Evolutionary conservation across 768 basidiomycete species (phyloP), one percentile per base, ranked within the genome.

Genomic region (Baorangia bicolor): DNA sequence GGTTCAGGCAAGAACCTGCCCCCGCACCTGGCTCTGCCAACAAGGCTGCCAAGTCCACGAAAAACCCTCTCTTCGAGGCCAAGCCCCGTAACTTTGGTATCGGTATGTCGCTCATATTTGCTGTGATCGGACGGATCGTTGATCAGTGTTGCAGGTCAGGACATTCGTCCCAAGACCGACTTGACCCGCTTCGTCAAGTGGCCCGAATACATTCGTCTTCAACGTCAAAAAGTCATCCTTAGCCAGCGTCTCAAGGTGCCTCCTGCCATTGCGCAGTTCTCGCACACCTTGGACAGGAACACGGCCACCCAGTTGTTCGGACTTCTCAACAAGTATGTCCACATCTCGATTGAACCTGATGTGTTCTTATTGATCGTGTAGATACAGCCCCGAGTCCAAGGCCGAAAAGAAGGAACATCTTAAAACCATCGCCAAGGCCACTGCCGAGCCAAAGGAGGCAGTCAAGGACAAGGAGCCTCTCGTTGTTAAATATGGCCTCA

Each of bases 341-440:
- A n/a, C n/a, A n/a, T n/a, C n/a, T n/a, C n/a, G 11, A n/a, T 34
- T 8, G 3, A 5, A 3, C 7, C 2, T 5, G 34, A 28, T 38
- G 0, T 33, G 2, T 20, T 33, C 53, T 57, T 3, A 59, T 52
- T 11, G 11, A 12, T 25, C 35, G 5, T 28, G 14, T 43, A 73
- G 73, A 53, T 92, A 94, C 77, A 86, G 91, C 60, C 91, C 92
- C 13, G 93, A 95, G 82, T 86, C 87, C 57, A 95, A 92, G 82
- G 85, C 87, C 72, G 95, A 98, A 84, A 98, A 98, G 86, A 95
- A 95, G n/a, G n/a, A n/a, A n/a, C n/a, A n/a, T n/a, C n/a, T n/a
- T n/a, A n/a, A n/a, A n/a, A n/a, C n/a, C n/a, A 77, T 85, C 60
- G 90, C 91, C 33, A 84, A 87, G 65, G 88, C 84, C 18, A 79